Evolutionary conservation across 164 flowering plant genomes (phyloP).

Genomic region (Echeveria elegans): DNA sequence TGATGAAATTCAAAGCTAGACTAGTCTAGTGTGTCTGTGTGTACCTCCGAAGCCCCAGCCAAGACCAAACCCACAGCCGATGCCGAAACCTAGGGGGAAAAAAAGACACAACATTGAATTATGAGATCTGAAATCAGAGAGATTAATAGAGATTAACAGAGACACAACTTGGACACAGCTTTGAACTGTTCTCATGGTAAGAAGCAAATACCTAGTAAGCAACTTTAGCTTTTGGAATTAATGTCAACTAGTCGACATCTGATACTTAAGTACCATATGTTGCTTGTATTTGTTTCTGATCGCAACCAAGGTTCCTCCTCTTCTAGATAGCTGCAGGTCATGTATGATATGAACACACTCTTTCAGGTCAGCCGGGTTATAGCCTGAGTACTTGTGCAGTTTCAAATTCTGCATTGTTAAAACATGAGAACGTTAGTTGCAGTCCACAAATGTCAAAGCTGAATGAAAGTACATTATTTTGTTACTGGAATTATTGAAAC

Average conservation of each 20-base stretch:
- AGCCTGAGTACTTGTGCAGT: neutral
- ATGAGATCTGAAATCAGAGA: too few species aligned
- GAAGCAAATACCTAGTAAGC: neutral
- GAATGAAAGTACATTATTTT: too few species aligned
- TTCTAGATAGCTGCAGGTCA: neutral
- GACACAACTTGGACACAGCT: neutral
- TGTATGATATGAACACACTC: neutral
- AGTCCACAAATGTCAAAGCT: neutral
- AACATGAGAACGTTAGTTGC: neutral
- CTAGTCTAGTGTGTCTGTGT: too few species aligned
- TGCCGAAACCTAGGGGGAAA: conserved; percentile 73
- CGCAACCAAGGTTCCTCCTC: neutral
- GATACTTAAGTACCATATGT: neutral
- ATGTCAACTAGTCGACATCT: neutral
- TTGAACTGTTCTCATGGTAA: neutral
- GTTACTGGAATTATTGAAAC: neutral
- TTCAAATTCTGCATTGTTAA: neutral
- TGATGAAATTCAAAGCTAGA: too few species aligned
- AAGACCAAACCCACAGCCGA: conserved; percentile 87
- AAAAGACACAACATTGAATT: neutral
- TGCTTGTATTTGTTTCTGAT: neutral
- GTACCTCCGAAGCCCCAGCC: conserved; percentile 96
- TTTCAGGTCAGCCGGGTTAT: neutral
- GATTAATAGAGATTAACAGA: too few species aligned
- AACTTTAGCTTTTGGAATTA: neutral